phyloP scores from a whole-genome alignment of 305 asterid species.

The Fraxinus velutina region DNA sequence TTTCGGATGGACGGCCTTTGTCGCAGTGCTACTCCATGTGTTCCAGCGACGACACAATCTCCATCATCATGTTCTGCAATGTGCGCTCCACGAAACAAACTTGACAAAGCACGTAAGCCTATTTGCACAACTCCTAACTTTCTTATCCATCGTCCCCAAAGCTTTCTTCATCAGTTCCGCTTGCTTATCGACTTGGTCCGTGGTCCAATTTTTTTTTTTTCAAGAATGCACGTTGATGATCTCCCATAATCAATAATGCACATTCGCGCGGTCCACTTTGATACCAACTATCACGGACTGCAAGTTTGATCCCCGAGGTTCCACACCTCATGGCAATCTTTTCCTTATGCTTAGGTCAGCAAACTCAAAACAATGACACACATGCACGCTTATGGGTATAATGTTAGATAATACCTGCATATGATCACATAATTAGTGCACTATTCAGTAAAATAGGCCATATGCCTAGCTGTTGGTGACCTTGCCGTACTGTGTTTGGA shows the following conservation, averaged over 20 bases:
- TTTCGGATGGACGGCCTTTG: neutral
- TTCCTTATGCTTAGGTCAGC: neutral
- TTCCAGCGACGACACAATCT: neutral
- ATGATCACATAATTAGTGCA: neutral
- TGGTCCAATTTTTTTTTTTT: neutral
- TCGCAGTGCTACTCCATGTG: neutral
- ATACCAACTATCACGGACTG: neutral
- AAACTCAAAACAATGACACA: neutral
- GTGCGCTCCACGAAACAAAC: neutral
- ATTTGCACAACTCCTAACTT: neutral
- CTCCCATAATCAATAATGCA: neutral
- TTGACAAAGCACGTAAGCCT: neutral
- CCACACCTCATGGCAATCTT: neutral
- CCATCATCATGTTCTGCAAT: neutral
- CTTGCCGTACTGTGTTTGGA: neutral
- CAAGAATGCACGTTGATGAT: neutral
- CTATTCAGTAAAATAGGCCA: neutral
- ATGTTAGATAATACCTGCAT: neutral
- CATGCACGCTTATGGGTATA: neutral
- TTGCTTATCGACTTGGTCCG: neutral
- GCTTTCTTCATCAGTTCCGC: neutral
- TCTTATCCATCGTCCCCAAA: neutral
- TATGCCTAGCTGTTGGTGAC: neutral
- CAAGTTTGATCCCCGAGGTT: neutral
- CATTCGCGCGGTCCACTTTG: neutral